Conservation (phyloP, 371 early-diverging fungal species). For the Haplosporangium sp. region DNA sequence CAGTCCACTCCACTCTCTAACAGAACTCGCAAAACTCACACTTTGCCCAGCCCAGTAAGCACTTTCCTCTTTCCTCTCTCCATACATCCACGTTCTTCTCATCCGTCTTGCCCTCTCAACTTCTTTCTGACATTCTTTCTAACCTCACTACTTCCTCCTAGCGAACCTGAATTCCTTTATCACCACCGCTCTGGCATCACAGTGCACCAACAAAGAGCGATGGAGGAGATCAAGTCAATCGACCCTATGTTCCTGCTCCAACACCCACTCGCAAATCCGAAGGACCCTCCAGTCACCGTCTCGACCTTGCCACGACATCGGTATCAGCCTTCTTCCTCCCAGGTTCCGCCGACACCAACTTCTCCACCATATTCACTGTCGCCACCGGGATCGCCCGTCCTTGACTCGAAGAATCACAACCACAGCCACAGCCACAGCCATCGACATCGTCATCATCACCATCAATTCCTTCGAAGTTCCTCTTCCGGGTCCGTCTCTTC, state of each 20-base stretch:
- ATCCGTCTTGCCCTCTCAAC: not conserved
- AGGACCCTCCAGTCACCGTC: constrained; percentile 47
- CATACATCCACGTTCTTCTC: not conserved
- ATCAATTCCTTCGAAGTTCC: not conserved
- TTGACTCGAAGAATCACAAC: constrained; percentile 10
- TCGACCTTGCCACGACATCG: constrained; percentile 46
- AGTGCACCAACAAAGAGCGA: constrained; percentile 10
- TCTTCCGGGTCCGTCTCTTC: constrained; percentile 10
- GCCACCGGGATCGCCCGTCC: constrained; percentile 40
- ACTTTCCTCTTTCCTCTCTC: not conserved
- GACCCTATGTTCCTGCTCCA: constrained; percentile 39
- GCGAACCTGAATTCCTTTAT: constrained; percentile 13
- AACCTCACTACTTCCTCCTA: not conserved
- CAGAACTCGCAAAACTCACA: too few relatives aligned
- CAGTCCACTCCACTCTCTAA: too few relatives aligned
- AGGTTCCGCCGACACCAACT: constrained; percentile 37
- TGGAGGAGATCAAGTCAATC: constrained; percentile 28
- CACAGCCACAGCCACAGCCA: constrained; percentile 15
- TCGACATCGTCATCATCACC: constrained; percentile 5
- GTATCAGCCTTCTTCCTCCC: constrained; percentile 19
- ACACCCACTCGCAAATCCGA: constrained; percentile 50
- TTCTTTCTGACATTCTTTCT: not conserved
- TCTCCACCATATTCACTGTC: constrained; percentile 36
- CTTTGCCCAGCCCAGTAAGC: too few relatives aligned
- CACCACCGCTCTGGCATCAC: not conserved